Percentiles rank a stretch among this genome's conserved stretches.
Conservation (phyloP, 169 alveolate species). For the Plasmodium vivax region DNA sequence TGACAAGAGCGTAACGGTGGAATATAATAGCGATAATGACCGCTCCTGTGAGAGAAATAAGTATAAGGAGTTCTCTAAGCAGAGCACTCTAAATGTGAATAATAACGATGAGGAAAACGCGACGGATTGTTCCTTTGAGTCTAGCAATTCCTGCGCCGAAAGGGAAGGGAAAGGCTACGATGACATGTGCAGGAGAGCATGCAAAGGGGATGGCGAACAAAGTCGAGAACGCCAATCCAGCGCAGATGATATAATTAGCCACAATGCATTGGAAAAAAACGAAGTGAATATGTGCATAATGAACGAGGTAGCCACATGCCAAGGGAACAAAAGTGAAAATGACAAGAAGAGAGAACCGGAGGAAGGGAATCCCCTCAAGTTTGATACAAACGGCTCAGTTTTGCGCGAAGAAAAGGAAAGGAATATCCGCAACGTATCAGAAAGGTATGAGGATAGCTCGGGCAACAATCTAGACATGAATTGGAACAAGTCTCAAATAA, state of each 20-base stretch:
- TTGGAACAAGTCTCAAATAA: constrained; percentile 73
- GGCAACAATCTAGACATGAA: constrained; percentile 58
- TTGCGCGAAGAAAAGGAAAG: constrained; percentile 18
- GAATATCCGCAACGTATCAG: neutral
- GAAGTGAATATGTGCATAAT: neutral
- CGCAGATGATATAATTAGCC: neutral
- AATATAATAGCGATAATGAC: constrained; percentile 40
- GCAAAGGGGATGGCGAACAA: neutral
- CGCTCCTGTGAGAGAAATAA: constrained; percentile 15
- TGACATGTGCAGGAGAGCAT: neutral
- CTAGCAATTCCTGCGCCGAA: neutral
- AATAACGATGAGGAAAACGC: constrained; percentile 31
- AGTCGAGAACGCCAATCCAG: neutral
- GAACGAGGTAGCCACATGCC: constrained; percentile 3
- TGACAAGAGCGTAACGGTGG: constrained; percentile 62
- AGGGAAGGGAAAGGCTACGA: neutral
- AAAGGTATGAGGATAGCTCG: constrained; percentile 4
- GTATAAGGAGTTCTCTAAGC: constrained; percentile 42
- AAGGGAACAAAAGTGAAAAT: neutral
- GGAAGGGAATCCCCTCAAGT: neutral
- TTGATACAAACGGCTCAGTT: neutral
- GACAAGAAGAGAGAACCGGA: neutral
- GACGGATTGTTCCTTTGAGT: constrained; percentile 5
- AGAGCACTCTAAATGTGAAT: constrained; percentile 48
- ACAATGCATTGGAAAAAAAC: neutral